phyloP scores from a whole-genome alignment of 805 yeast genomes.

The Kodamaea lidongshanica region DNA sequence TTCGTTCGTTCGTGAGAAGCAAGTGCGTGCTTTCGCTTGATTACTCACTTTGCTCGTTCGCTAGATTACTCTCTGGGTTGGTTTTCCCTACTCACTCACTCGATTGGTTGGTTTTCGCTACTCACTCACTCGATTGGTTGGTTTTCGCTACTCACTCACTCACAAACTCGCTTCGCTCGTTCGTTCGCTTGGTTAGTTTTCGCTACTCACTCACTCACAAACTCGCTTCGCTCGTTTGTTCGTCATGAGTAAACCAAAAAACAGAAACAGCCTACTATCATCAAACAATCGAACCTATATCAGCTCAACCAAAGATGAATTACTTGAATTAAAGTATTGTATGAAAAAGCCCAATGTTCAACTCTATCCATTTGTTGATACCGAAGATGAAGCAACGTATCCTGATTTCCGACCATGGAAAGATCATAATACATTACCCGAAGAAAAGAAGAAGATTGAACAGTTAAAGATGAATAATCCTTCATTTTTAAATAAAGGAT shows the following conservation, averaged over 20 bases:
- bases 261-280: slow-evolving; percentile 24
- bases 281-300: slow-evolving; percentile 17
- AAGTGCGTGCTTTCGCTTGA: too few species aligned
- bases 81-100: too few species aligned
- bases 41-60: too few species aligned
- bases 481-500: slow-evolving; percentile 60
- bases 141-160: too few species aligned
- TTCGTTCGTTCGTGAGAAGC: too few species aligned
- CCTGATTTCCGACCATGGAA: slow-evolving; percentile 76
- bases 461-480: slow-evolving; percentile 46
- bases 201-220: too few species aligned
- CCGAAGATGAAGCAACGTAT: slow-evolving; percentile 24
- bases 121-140: too few species aligned
- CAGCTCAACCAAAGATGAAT: slow-evolving; percentile 25
- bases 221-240: too few species aligned
- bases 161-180: too few species aligned
- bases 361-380: slow-evolving; percentile 31
- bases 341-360: slow-evolving; percentile 30
- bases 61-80: too few species aligned
- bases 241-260: slow-evolving; percentile 17
- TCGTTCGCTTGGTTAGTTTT: too few species aligned
- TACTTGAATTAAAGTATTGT: slow-evolving; percentile 28
- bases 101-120: too few species aligned
- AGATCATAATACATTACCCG: slow-evolving; percentile 37
- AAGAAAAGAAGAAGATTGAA: slow-evolving; percentile 33